Percentiles rank a stretch among this genome's conserved stretches.
Evolutionary conservation across 2,329 filamentous ascomycete genomes (phyloP).

Genomic region (Endothia cerciana): DNA sequence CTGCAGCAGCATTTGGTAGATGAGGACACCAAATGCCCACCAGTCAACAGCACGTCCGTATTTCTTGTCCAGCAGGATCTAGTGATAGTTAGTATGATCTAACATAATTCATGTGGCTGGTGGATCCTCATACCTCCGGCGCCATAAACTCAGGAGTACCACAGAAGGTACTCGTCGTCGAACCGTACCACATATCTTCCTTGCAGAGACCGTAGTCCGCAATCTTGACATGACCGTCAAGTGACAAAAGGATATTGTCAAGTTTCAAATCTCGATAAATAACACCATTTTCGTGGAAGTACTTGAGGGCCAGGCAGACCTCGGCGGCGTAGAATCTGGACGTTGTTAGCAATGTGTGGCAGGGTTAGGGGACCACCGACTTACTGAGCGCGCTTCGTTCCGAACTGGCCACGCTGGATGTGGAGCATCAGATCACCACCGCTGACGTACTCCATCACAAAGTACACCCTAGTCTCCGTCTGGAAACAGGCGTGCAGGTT

Average conservation of each 20-base stretch:
- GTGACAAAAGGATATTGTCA: constrained; percentile 86
- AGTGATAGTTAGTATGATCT: not conserved
- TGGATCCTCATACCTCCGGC: constrained; percentile 70
- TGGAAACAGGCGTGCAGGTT: constrained; percentile 98
- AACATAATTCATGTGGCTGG: constrained; percentile 4
- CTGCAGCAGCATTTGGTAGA: constrained; percentile 99
- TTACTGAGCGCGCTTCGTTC: constrained; percentile 92
- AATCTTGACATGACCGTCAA: constrained; percentile 98
- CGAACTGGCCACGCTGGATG: constrained; percentile 95
- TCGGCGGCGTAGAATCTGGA: constrained; percentile 94
- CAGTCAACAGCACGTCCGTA: constrained; percentile 97
- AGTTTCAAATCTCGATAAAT: constrained; percentile 98
- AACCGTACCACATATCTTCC: constrained; percentile 99
- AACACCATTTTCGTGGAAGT: constrained; percentile 99
- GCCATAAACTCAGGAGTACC: constrained; percentile 99
- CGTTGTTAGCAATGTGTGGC: constrained; percentile 28
- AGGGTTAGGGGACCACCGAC: constrained; percentile 41
- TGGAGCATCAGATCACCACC: constrained; percentile 99
- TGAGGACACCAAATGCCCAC: constrained; percentile 99
- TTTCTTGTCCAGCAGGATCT: constrained; percentile 98
- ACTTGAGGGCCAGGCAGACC: constrained; percentile 95
- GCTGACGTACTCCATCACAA: constrained; percentile 99
- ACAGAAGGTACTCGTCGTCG: constrained; percentile 96
- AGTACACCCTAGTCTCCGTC: constrained; percentile 97
- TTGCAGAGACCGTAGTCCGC: constrained; percentile 98